These are phyloP conservation scores for Gossypium gossypioides DNA, from an alignment of 441 rosid genomes.

Conservation along the genomic window DNA sequence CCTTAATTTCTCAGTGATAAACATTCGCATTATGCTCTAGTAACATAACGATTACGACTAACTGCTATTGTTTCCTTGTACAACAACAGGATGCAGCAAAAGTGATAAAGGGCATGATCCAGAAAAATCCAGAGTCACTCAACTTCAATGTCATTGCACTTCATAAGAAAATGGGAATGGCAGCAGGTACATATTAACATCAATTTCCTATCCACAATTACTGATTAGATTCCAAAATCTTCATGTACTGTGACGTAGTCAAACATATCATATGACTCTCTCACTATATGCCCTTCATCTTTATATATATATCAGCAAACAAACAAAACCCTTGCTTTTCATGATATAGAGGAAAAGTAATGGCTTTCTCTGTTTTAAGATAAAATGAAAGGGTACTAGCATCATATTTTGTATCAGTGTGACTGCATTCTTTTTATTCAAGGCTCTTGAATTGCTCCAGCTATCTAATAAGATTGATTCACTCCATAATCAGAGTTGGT, in stretches of 20 bases:
- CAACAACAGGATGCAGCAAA: conserved; percentile 61
- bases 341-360: too few relatives aligned
- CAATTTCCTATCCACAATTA: not conserved
- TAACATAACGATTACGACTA: not conserved
- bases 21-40: not conserved
- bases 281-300: not conserved
- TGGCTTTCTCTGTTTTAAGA: too few relatives aligned
- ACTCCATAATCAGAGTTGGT: too few relatives aligned
- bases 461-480: too few relatives aligned
- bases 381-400: too few relatives aligned
- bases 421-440: too few relatives aligned
- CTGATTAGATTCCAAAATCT: not conserved
- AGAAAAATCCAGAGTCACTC: conserved; percentile 58
- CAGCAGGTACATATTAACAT: conserved; percentile 22
- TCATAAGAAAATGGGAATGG: conserved; percentile 37
- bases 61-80: conserved; percentile 1
- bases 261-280: not conserved
- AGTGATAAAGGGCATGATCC: conserved; percentile 59
- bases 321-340: not conserved
- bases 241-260: not conserved
- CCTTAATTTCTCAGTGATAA: not conserved
- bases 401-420: too few relatives aligned
- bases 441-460: too few relatives aligned
- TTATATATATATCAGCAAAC: too few relatives aligned
- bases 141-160: conserved; percentile 74